These are phyloP conservation scores for Lentinula aciculospora DNA, from an alignment of 768 basidiomycete genomes.

Conservation along the genomic window DNA sequence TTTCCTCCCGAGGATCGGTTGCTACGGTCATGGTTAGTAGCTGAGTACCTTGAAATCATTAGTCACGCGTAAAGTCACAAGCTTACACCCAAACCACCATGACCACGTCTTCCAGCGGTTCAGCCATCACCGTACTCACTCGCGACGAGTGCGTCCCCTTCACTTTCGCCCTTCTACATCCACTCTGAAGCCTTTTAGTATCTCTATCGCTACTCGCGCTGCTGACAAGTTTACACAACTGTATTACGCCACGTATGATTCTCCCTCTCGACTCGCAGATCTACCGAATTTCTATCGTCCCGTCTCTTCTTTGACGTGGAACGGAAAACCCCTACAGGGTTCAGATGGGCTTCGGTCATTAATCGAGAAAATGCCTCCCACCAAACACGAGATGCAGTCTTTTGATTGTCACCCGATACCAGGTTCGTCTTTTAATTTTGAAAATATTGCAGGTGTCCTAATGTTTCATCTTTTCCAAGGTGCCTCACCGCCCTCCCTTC, in stretches of 20 bases:
- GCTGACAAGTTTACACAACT: constrained; percentile 80
- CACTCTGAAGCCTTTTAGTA: constrained; percentile 35
- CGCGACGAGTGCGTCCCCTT: constrained; percentile 48
- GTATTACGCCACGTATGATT: constrained; percentile 81
- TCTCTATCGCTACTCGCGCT: constrained; percentile 80
- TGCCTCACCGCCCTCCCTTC: constrained; percentile 69
- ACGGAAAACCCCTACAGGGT: constrained; percentile 76
- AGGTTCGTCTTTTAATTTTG: constrained; percentile 35
- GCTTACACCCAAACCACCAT: background rate
- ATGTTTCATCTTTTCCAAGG: constrained; percentile 34
- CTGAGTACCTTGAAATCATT: background rate
- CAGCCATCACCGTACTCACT: constrained; percentile 31
- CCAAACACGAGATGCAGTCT: constrained; percentile 81
- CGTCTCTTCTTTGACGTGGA: constrained; percentile 77
- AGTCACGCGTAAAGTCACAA: background rate
- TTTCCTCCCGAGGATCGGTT: constrained; percentile 8
- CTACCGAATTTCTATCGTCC: constrained; percentile 79
- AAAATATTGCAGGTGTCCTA: background rate
- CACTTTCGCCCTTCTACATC: constrained; percentile 14
- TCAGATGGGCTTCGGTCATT: constrained; percentile 61
- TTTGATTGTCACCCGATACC: constrained; percentile 90
- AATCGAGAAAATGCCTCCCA: constrained; percentile 67
- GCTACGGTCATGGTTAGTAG: constrained; percentile 7
- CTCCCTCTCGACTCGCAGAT: constrained; percentile 66
- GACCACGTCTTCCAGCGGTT: constrained; percentile 12